Percentiles rank a stretch among this genome's conserved stretches.
Evolutionary conservation across 768 basidiomycete genomes (phyloP).

Genomic region (Cubamyces lactineus): DNA sequence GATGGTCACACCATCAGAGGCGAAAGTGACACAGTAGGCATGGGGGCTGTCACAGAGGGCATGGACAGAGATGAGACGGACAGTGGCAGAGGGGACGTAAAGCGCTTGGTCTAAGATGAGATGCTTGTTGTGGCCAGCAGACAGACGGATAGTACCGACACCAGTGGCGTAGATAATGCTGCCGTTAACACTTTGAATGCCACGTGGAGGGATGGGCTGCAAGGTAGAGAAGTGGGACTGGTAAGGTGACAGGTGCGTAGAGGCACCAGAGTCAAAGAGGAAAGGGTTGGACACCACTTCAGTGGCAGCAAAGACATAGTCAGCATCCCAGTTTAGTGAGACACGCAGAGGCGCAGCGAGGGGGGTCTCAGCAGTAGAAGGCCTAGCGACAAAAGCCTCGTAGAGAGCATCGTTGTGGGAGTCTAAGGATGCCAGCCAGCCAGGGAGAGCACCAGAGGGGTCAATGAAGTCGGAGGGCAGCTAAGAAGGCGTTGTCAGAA

Average conservation of each 20-base stretch:
- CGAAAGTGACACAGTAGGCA: too few species aligned
- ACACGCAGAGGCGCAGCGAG: too few species aligned
- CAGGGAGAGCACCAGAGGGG: too few species aligned
- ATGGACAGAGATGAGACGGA: slow-evolving; percentile 8
- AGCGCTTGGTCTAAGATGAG: background rate
- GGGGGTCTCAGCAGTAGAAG: too few species aligned
- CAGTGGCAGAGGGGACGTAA: slow-evolving; percentile 7
- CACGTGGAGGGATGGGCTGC: background rate
- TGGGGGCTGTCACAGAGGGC: slow-evolving; percentile 1
- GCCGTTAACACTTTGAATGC: slow-evolving; percentile 6
- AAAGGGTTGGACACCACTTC: background rate
- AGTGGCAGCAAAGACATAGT: too few species aligned
- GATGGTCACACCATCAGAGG: too few species aligned
- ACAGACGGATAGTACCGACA: background rate
- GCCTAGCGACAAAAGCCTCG: too few species aligned
- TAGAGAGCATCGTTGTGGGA: too few species aligned
- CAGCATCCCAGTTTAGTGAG: too few species aligned
- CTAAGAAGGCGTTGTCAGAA: too few species aligned
- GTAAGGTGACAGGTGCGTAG: background rate
- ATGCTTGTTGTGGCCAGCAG: background rate
- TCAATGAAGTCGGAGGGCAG: too few species aligned
- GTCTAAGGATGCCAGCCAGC: too few species aligned
- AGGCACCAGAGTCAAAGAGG: slow-evolving; percentile 12
- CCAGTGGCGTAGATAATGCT: background rate
- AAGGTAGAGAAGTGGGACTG: background rate